phyloP scores from a whole-genome alignment of 768 basidiomycete genomes.

The Kondoa subrosea region DNA sequence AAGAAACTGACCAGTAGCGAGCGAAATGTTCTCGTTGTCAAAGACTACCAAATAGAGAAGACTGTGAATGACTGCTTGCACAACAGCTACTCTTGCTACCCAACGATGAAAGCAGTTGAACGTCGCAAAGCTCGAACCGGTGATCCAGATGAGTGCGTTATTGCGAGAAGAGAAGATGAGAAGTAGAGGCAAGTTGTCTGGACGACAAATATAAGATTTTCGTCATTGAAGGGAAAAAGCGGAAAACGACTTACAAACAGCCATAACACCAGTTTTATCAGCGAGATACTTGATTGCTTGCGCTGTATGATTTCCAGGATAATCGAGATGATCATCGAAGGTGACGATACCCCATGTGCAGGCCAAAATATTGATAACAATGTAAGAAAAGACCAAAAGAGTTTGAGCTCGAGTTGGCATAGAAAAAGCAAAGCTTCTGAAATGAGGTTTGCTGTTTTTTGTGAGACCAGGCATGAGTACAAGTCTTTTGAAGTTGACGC shows the following conservation, averaged over 20 bases:
- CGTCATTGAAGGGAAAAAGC: not conserved
- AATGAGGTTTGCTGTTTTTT: not conserved
- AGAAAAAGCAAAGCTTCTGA: conserved; percentile 2
- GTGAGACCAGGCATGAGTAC: conserved; percentile 3
- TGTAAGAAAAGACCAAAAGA: not conserved
- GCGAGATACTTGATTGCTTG: not conserved
- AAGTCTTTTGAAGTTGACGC: not conserved
- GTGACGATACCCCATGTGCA: not conserved
- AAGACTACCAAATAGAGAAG: not conserved
- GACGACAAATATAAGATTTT: not conserved
- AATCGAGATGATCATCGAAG: not conserved
- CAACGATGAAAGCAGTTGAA: conserved; percentile 9
- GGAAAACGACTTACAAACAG: not conserved
- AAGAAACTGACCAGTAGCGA: not conserved
- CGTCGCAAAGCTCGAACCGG: conserved; percentile 3
- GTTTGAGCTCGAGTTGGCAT: conserved; percentile 1
- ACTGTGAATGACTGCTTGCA: not conserved
- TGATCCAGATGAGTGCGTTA: conserved; percentile 6
- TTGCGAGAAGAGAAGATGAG: conserved; percentile 2
- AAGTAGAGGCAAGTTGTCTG: conserved; percentile 3
- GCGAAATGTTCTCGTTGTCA: not conserved
- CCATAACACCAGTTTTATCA: conserved; percentile 1
- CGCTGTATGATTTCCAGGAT: not conserved
- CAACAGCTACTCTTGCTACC: not conserved
- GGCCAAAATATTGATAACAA: conserved; percentile 3